A percentile compares a stretch with the other conserved stretches of the same genome.
Conservation (phyloP, 2,329 filamentous ascomycete species). For the Hypoxylon sp. region DNA sequence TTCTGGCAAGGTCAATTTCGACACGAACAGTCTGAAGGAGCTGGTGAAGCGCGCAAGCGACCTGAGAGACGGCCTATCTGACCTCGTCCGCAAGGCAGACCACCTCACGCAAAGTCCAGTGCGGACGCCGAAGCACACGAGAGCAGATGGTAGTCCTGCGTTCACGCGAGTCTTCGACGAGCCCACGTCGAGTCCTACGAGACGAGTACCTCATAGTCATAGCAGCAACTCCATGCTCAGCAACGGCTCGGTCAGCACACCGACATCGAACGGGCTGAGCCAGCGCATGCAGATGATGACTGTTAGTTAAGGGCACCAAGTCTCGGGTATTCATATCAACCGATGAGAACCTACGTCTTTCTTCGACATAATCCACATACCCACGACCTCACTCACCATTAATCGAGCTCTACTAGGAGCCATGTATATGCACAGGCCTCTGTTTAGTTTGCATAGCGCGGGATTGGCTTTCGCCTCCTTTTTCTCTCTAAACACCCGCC, state of each 20-base stretch:
- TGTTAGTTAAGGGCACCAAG: slow-evolving; percentile 54
- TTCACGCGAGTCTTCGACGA: slow-evolving; percentile 73
- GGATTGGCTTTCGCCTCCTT: slow-evolving; percentile 42
- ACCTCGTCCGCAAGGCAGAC: slow-evolving; percentile 66
- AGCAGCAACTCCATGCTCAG: slow-evolving; percentile 62
- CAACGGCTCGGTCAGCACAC: slow-evolving; percentile 59
- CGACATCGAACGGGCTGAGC: slow-evolving; percentile 58
- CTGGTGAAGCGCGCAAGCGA: slow-evolving; percentile 69
- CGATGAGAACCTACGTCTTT: slow-evolving; percentile 2
- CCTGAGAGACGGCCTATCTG: slow-evolving; percentile 65
- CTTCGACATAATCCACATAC: too few species aligned
- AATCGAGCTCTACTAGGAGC: slow-evolving; percentile 20
- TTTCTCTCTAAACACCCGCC: slow-evolving; percentile 30
- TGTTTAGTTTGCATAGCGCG: slow-evolving; percentile 52
- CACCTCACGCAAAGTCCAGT: slow-evolving; percentile 64
- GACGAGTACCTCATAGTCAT: slow-evolving; percentile 59
- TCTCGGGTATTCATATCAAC: not conserved
- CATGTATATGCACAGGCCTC: slow-evolving; percentile 46
- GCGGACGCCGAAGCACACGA: slow-evolving; percentile 57
- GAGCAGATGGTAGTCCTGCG: slow-evolving; percentile 68
- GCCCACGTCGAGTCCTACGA: slow-evolving; percentile 63
- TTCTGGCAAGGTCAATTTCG: slow-evolving; percentile 68
- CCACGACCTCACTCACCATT: slow-evolving; percentile 3
- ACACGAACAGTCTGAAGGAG: slow-evolving; percentile 73
- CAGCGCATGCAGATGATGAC: slow-evolving; percentile 72